These are phyloP conservation scores for Rhamnella rubrinervis DNA, from an alignment of 331 rosid species.

Conservation along the genomic window DNA sequence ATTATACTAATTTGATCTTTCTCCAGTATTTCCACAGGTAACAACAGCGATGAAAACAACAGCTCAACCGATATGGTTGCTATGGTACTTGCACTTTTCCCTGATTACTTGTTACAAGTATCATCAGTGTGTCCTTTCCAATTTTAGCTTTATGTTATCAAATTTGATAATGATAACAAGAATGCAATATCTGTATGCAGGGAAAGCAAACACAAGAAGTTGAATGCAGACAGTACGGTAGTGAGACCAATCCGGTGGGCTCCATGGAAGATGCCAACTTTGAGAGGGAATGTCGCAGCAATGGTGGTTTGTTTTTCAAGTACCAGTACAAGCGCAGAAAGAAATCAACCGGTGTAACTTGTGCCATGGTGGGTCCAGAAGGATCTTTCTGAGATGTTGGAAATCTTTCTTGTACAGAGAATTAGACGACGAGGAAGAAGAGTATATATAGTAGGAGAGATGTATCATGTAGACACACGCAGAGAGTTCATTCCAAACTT, in stretches of 20 bases:
- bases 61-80: conserved; percentile 5
- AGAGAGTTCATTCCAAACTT: too few relatives aligned
- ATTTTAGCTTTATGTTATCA: not conserved
- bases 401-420: too few relatives aligned
- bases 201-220: conserved; percentile 23
- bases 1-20: conserved; percentile 26
- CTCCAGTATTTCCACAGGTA: conserved; percentile 33
- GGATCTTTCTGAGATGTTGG: too few relatives aligned
- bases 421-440: too few relatives aligned
- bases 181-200: conserved; percentile 21
- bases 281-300: conserved; percentile 5
- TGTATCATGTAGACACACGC: too few relatives aligned
- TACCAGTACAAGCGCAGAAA: conserved; percentile 30
- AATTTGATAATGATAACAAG: not conserved
- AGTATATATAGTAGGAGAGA: too few relatives aligned
- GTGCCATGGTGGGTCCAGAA: too few relatives aligned
- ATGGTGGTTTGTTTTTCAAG: conserved; percentile 4
- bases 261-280: conserved; percentile 9
- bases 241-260: conserved; percentile 26
- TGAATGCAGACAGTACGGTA: conserved; percentile 23
- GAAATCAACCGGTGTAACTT: not conserved
- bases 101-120: not conserved
- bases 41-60: conserved; percentile 7
- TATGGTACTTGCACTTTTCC: conserved; percentile 34
- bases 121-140: not conserved